Conservation (phyloP, 352 stramenopile species). For the Globisporangium takayamanum region DNA sequence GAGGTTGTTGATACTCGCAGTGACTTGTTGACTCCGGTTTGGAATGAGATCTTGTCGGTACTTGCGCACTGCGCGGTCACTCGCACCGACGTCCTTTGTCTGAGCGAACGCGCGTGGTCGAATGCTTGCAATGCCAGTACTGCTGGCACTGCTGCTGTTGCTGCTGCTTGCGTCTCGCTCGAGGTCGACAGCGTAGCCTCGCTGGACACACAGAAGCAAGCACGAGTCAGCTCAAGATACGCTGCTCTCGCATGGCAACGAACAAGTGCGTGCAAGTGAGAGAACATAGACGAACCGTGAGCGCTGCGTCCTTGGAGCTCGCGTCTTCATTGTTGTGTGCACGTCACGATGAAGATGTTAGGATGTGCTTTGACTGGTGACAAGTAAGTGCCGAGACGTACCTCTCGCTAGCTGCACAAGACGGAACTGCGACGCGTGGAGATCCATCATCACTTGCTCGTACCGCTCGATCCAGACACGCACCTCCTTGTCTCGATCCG, state of each 20-base stretch:
- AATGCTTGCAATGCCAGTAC: constrained; percentile 18
- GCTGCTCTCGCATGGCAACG: no score
- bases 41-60: constrained; percentile 63
- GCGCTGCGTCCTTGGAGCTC: constrained; percentile 52
- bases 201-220: constrained; percentile 17
- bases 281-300: constrained; percentile 28
- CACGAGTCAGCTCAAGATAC: neutral
- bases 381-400: constrained; percentile 8
- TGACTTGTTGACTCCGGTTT: constrained; percentile 44
- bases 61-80: constrained; percentile 58
- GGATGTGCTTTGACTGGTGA: neutral
- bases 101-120: constrained; percentile 28
- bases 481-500: constrained; percentile 47
- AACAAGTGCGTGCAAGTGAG: neutral
- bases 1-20: constrained; percentile 28
- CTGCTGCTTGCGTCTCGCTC: constrained; percentile 14
- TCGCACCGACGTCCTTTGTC: constrained; percentile 42
- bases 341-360: neutral
- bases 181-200: constrained; percentile 49
- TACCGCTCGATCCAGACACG: constrained; percentile 73
- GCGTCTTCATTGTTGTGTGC: constrained; percentile 26
- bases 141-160: constrained; percentile 7
- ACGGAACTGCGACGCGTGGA: constrained; percentile 67
- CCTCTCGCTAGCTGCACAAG: constrained; percentile 58
- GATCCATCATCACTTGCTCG: constrained; percentile 80